phyloP scores from a whole-genome alignment of 2,329 filamentous ascomycete genomes.

The Pseudocercospora fuligena region DNA sequence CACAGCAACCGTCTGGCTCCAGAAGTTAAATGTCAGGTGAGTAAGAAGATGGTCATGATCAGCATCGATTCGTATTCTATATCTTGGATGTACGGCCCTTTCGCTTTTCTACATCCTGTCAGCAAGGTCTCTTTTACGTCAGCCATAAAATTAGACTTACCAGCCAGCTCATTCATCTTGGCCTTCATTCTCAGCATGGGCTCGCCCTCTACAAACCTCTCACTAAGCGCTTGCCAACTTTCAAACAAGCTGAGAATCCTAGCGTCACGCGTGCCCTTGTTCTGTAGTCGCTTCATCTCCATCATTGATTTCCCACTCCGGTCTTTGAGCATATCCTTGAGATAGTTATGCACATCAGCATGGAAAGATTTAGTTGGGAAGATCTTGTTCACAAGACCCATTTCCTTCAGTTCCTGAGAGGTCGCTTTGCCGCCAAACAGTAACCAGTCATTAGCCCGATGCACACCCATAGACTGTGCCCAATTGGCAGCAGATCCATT shows the following conservation, averaged over 20 bases:
- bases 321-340: slow-evolving; percentile 34
- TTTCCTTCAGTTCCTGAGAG: slow-evolving; percentile 33
- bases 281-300: slow-evolving; percentile 38
- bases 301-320: slow-evolving; percentile 36
- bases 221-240: slow-evolving; percentile 30
- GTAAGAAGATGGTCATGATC: background rate
- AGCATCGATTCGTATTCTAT: background rate
- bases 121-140: background rate
- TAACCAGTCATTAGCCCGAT: slow-evolving; percentile 36
- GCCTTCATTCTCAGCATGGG: slow-evolving; percentile 36
- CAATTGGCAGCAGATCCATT: slow-evolving; percentile 34
- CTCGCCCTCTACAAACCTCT: slow-evolving; percentile 38
- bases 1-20: background rate
- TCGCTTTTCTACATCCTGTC: slow-evolving; percentile 20
- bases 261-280: slow-evolving; percentile 28
- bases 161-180: slow-evolving; percentile 36
- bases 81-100: slow-evolving; percentile 26
- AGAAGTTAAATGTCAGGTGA: background rate
- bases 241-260: slow-evolving; percentile 35
- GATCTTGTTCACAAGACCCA: slow-evolving; percentile 36
- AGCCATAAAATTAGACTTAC: slow-evolving; percentile 23
- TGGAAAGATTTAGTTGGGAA: slow-evolving; percentile 36
- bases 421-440: slow-evolving; percentile 35
- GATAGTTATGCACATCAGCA: slow-evolving; percentile 30
- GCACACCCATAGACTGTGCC: slow-evolving; percentile 34